Conservation (phyloP, 1,139 yeast genomes). For the Yamadazyma jaroonii region DNA sequence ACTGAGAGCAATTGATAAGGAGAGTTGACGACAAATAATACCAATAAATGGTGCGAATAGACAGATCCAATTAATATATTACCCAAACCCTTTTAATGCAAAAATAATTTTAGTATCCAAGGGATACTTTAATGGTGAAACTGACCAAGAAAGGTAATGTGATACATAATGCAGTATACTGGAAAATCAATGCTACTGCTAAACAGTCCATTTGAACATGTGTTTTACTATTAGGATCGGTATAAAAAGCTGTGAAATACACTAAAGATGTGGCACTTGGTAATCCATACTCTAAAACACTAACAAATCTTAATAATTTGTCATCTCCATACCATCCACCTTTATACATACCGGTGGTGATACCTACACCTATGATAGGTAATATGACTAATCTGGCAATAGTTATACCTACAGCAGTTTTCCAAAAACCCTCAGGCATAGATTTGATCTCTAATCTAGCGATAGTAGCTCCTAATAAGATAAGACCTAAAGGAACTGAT, state of each 20-base stretch:
- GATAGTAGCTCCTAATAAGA: slow-evolving; percentile 82
- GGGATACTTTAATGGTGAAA: slow-evolving; percentile 46
- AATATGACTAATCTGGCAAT: slow-evolving; percentile 31
- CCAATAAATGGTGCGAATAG: too few relatives aligned
- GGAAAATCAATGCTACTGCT: slow-evolving; percentile 68
- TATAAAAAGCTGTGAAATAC: slow-evolving; percentile 80
- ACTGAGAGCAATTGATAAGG: too few relatives aligned
- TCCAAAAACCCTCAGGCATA: slow-evolving; percentile 73
- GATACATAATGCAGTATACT: slow-evolving; percentile 59
- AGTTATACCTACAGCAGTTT: slow-evolving; percentile 43
- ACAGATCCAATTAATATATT: background rate
- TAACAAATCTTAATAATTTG: slow-evolving; percentile 52
- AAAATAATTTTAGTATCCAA: slow-evolving; percentile 19
- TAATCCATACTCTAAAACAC: slow-evolving; percentile 72
- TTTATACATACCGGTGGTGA: slow-evolving; percentile 40
- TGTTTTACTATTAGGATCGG: slow-evolving; percentile 58
- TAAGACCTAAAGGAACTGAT: slow-evolving; percentile 81
- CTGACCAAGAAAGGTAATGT: slow-evolving; percentile 68
- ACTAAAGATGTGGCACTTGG: slow-evolving; percentile 87
- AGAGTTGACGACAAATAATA: too few relatives aligned
- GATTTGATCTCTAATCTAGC: slow-evolving; percentile 62
- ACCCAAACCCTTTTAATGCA: background rate
- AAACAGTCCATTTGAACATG: slow-evolving; percentile 81
- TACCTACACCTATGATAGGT: slow-evolving; percentile 47
- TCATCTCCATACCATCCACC: slow-evolving; percentile 56